Conservation (phyloP, 176 grass and related monocot genomes). For the Ananas comosus region DNA sequence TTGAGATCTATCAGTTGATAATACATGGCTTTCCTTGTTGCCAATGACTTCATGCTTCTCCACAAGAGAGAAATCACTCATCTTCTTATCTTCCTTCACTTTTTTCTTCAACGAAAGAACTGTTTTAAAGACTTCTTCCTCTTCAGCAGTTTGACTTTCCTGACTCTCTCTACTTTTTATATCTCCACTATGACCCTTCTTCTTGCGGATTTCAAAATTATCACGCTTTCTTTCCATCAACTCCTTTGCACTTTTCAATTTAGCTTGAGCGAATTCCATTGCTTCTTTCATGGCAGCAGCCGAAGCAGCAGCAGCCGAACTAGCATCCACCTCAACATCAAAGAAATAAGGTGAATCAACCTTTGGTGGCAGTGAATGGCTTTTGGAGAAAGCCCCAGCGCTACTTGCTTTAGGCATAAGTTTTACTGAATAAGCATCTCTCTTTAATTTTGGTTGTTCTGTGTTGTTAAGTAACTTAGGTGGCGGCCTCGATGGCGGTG, state of each 20-base stretch:
- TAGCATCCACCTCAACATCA: slow-evolving; percentile 52
- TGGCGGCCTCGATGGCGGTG: slow-evolving; percentile 41
- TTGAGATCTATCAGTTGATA: slow-evolving; percentile 25
- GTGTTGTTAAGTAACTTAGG: slow-evolving; percentile 41
- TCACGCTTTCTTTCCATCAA: slow-evolving; percentile 68
- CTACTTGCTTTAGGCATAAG: slow-evolving; percentile 5
- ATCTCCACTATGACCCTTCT: slow-evolving; percentile 25
- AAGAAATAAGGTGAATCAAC: slow-evolving; percentile 18
- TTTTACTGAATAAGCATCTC: slow-evolving; percentile 13
- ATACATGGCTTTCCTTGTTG: slow-evolving; percentile 24
- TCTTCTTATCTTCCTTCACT: slow-evolving; percentile 28
- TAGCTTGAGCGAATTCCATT: slow-evolving; percentile 89
- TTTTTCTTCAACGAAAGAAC: slow-evolving; percentile 16
- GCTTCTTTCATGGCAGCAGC: slow-evolving; percentile 77
- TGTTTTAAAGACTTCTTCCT: slow-evolving; percentile 28
- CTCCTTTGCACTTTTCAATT: slow-evolving; percentile 90
- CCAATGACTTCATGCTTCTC: slow-evolving; percentile 15
- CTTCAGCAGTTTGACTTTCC: slow-evolving; percentile 26
- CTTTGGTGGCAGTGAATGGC: slow-evolving; percentile 25
- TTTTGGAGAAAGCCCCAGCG: slow-evolving; percentile 18
- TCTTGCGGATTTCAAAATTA: slow-evolving; percentile 53
- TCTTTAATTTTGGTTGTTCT: slow-evolving; percentile 21
- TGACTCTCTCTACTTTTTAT: slow-evolving; percentile 33
- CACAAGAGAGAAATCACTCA: slow-evolving; percentile 10
- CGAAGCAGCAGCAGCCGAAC: slow-evolving; percentile 47